Evolutionary conservation across 495 filamentous ascomycete species (phyloP), one percentile per base, ranked within the genome.

Genomic region (Amphirosellinia nigrospora): DNA sequence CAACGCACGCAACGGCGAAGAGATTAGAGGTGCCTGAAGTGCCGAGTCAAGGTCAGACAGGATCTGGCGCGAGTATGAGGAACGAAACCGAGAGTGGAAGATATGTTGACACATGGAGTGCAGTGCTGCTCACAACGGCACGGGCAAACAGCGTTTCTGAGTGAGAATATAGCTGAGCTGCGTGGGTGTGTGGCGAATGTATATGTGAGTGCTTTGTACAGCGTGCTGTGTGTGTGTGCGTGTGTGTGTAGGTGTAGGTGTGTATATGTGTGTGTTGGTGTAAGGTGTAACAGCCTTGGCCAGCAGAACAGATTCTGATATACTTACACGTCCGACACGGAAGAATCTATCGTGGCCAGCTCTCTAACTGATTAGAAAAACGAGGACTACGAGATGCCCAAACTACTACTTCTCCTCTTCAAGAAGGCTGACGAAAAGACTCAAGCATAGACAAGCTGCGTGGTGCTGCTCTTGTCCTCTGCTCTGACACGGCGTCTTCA

Each of bases 401-500:
- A 30, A 52, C 15, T 21, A 34, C 23, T 30, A 26, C 6, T 26
- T 46, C 38, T 19, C 41, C 38, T 67, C 65, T 13, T 38, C 41
- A 38, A 23, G 53, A 21, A 43, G 23, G 39, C 41, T 11, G 66
- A 16, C 66, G 53, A 46, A 13, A 23, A 39, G 30, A 21, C 19
- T 34, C 30, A n/a, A 50, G 43, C 30, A 39, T 13, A 61, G 36
- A 60, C 11, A 15, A 38, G 39, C 30, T 50, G 53, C 19, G 65
- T 26, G 41, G 30, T 69, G 45, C 43, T 69, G 45, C 43, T 69
- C 56, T 69, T 69, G 66, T 61, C 41, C 58, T n/a, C n/a, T n/a
- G n/a, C 28, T 68, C 53, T 56, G 56, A 68, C 66, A 68, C 65
- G 53, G 53, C 66, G 30, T 69, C 66, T 69, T 46, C 56, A 69